Conservation (phyloP, 2,329 filamentous ascomycete species). For the Ceratocystis harringtonii region DNA sequence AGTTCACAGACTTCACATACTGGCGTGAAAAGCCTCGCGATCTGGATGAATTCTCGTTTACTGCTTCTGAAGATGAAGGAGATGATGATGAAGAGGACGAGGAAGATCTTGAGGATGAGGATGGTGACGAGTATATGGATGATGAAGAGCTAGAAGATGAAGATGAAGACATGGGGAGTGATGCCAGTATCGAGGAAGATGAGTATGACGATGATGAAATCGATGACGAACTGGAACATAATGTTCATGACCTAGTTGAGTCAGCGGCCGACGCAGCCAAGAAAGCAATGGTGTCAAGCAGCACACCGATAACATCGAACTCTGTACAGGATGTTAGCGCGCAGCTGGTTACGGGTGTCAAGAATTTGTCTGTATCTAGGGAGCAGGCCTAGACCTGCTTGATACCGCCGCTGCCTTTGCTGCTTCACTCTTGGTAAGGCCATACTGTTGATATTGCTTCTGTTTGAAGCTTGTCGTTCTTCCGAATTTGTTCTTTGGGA, state of each 20-base stretch:
- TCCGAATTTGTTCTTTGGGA: not conserved
- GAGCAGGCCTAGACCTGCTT: not conserved
- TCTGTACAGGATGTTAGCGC: constrained; percentile 16
- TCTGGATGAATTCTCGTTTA: constrained; percentile 76
- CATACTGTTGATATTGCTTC: not conserved
- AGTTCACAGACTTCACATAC: constrained; percentile 94
- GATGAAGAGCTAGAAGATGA: constrained; percentile 26
- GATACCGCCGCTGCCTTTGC: not conserved
- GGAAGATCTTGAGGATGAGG: constrained; percentile 36
- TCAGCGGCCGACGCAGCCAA: constrained; percentile 10
- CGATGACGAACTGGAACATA: constrained; percentile 14
- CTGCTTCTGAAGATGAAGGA: constrained; percentile 43
- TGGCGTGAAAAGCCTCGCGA: constrained; percentile 80
- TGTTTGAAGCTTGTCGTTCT: not conserved
- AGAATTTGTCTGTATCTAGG: constrained; percentile 17
- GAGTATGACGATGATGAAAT: constrained; percentile 26
- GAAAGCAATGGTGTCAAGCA: constrained; percentile 5
- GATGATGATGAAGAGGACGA: constrained; percentile 39
- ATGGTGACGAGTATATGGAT: constrained; percentile 34
- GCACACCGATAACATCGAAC: not conserved
- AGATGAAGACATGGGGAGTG: constrained; percentile 26
- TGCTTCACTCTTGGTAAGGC: not conserved
- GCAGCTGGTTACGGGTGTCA: constrained; percentile 18
- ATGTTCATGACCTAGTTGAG: constrained; percentile 13
- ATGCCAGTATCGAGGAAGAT: constrained; percentile 28